A percentile compares a stretch with the other conserved stretches of the same genome.
Evolutionary conservation across 1,139 yeast genomes (phyloP).

Genomic region (Lodderomyces jiufengensis): DNA sequence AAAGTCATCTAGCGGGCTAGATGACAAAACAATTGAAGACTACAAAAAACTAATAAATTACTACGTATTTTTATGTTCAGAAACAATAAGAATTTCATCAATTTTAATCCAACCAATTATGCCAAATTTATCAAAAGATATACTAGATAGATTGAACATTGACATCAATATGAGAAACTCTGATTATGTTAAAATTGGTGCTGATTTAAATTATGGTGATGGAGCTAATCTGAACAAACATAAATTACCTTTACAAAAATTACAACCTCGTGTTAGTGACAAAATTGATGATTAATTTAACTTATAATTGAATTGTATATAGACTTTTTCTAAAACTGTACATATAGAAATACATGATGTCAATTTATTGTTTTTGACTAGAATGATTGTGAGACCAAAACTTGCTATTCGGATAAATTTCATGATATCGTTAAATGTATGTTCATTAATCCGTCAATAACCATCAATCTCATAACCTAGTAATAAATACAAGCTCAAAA

Average conservation of each 20-base stretch:
- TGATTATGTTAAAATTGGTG: conserved; percentile 38
- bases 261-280: conserved; percentile 14
- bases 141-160: conserved; percentile 68
- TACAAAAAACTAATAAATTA: conserved; percentile 39
- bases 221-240: conserved; percentile 26
- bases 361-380: no score
- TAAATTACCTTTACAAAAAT: conserved; percentile 24
- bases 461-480: no score
- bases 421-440: no score
- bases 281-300: no score
- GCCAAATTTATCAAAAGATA: conserved; percentile 54
- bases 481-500: no score
- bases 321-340: no score
- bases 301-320: no score
- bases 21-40: conserved; percentile 11
- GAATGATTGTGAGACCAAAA: no score
- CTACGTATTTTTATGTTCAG: conserved; percentile 64
- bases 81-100: conserved; percentile 63
- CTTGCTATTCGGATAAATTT: no score
- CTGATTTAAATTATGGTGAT: conserved; percentile 47
- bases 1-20: conserved; percentile 12
- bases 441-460: no score
- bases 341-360: no score
- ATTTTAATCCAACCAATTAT: conserved; percentile 69
- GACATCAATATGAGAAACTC: conserved; percentile 33